Evolutionary conservation across 805 yeast genomes (phyloP).

Genomic region (Wickerhamomyces mucosus): DNA sequence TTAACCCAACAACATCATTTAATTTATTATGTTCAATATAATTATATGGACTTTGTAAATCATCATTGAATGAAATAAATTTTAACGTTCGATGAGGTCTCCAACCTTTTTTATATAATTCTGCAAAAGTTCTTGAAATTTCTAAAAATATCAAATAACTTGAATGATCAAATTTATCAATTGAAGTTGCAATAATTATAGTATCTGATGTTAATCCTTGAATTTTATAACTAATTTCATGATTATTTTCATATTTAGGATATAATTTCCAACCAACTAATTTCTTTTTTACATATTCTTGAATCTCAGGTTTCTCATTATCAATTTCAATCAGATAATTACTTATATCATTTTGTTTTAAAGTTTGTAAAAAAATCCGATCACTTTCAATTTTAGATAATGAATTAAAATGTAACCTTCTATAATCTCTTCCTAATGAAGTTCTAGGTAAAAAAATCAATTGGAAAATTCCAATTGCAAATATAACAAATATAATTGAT

Average conservation of each 20-base stretch:
- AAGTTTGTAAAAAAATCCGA: conserved; percentile 41
- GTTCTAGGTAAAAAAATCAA: conserved; percentile 78
- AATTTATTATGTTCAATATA: conserved; percentile 53
- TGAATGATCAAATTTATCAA: conserved; percentile 42
- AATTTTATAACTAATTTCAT: conserved; percentile 29
- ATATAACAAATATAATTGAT: conserved; percentile 14
- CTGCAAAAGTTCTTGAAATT: conserved; percentile 40
- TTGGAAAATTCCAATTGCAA: conserved; percentile 33
- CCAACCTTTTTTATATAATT: conserved; percentile 46
- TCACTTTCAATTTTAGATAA: conserved; percentile 63
- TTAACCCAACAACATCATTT: conserved; percentile 44
- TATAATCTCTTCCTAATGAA: conserved; percentile 69
- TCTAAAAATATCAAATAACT: conserved; percentile 43
- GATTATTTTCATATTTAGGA: neutral
- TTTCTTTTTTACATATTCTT: conserved; percentile 39
- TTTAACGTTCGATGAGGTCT: conserved; percentile 61
- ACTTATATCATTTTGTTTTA: conserved; percentile 15
- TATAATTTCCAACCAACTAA: conserved; percentile 41
- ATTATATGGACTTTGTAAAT: conserved; percentile 62
- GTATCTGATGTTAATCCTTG: conserved; percentile 49
- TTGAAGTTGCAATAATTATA: conserved; percentile 41
- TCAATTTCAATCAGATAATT: conserved; percentile 29
- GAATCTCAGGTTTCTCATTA: conserved; percentile 32
- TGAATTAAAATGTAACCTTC: conserved; percentile 59
- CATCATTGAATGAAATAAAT: conserved; percentile 76